Evolutionary conservation across 441 rosid species (phyloP).

Genomic region (Geranium incanum): DNA sequence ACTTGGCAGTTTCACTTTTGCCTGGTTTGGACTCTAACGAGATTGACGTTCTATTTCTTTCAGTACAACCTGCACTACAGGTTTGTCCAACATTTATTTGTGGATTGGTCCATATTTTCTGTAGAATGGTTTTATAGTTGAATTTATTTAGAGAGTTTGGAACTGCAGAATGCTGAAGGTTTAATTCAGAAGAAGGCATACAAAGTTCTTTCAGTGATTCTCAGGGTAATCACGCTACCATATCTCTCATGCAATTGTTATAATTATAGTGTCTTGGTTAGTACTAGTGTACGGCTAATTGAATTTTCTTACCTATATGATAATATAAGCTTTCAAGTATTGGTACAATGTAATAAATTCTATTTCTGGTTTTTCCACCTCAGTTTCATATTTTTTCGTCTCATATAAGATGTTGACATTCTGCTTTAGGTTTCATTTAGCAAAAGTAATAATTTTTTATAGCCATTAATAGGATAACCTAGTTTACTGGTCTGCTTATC

Average conservation of each 20-base stretch:
- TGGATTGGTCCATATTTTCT: constrained; percentile 14
- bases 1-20: constrained; percentile 68
- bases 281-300: background rate
- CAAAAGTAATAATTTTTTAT: background rate
- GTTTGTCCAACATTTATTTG: constrained; percentile 31
- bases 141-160: constrained; percentile 14
- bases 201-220: constrained; percentile 69
- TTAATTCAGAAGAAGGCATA: constrained; percentile 84
- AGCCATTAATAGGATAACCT: background rate
- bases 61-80: constrained; percentile 69
- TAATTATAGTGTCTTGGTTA: background rate
- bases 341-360: background rate
- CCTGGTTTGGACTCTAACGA: constrained; percentile 60
- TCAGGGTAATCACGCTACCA: constrained; percentile 43
- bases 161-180: constrained; percentile 63
- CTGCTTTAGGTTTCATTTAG: background rate
- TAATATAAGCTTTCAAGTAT: too few relatives aligned
- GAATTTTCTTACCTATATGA: background rate
- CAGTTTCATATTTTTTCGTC: background rate
- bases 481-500: background rate
- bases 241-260: constrained; percentile 4
- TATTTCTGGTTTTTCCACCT: background rate
- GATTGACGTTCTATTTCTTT: constrained; percentile 46
- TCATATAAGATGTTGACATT: background rate
- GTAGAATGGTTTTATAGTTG: background rate